Evolutionary conservation across 2,329 filamentous ascomycete genomes (phyloP).

Genomic region (Penicillium nordicum): DNA sequence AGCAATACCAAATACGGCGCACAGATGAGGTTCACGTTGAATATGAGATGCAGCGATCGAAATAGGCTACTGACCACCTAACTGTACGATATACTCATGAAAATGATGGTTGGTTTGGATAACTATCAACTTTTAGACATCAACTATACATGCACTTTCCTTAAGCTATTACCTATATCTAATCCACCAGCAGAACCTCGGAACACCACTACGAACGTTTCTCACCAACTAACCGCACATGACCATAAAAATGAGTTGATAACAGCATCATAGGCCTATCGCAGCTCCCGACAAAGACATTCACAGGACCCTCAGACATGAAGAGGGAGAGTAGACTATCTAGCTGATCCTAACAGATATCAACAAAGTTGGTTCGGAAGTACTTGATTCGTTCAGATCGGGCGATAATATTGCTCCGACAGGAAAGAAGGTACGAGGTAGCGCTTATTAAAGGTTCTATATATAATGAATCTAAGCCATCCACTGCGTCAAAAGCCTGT

Average conservation of each 20-base stretch:
- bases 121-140: not conserved
- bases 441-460: not conserved
- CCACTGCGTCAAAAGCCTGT: not conserved
- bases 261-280: too few species aligned
- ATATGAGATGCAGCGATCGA: slow-evolving; percentile 17
- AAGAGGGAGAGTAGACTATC: too few species aligned
- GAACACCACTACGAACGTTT: not conserved
- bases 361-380: not conserved
- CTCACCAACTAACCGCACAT: too few species aligned
- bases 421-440: not conserved
- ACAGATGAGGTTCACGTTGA: slow-evolving; percentile 22
- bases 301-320: too few species aligned
- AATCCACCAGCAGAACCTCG: not conserved
- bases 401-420: too few species aligned
- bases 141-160: not conserved
- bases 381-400: too few species aligned
- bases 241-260: too few species aligned
- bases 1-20: slow-evolving; percentile 17
- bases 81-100: not conserved
- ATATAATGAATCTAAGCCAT: not conserved
- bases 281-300: too few species aligned
- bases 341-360: too few species aligned
- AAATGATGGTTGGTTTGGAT: not conserved
- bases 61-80: not conserved
- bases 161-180: not conserved